Conservation (phyloP, 257 asterid species). For the Capsicum chinense region DNA sequence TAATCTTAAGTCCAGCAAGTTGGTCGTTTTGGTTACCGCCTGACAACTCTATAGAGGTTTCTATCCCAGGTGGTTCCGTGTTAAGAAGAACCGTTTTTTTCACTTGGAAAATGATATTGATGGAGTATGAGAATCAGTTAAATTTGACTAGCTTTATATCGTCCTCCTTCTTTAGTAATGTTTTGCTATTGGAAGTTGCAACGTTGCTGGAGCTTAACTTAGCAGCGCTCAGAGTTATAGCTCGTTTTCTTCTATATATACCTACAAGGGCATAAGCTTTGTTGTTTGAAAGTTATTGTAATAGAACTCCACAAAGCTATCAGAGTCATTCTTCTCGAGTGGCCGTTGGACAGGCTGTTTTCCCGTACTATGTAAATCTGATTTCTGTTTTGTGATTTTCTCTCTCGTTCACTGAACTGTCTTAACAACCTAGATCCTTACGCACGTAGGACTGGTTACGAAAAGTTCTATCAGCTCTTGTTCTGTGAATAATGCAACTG, state of each 20-base stretch:
- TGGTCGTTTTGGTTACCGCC: background rate
- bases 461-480: background rate
- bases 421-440: conserved; percentile 1
- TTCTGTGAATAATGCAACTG: background rate
- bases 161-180: background rate
- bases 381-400: background rate
- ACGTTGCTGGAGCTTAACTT: background rate
- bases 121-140: background rate
- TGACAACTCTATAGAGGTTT: background rate
- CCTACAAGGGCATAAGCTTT: background rate
- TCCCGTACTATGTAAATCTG: background rate
- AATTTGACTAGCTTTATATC: conserved; percentile 4
- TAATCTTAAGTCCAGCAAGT: background rate
- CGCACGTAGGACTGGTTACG: background rate
- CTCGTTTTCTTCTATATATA: background rate
- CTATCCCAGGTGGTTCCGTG: background rate
- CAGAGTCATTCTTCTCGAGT: background rate
- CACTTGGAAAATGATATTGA: background rate
- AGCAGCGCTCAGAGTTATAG: background rate
- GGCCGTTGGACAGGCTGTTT: background rate
- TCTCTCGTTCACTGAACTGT: background rate
- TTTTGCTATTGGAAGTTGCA: background rate
- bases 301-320: background rate
- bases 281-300: background rate
- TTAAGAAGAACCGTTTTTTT: background rate